These are phyloP conservation scores for Teunomyces kruisii DNA, from an alignment of 805 yeast species.

Conservation along the genomic window DNA sequence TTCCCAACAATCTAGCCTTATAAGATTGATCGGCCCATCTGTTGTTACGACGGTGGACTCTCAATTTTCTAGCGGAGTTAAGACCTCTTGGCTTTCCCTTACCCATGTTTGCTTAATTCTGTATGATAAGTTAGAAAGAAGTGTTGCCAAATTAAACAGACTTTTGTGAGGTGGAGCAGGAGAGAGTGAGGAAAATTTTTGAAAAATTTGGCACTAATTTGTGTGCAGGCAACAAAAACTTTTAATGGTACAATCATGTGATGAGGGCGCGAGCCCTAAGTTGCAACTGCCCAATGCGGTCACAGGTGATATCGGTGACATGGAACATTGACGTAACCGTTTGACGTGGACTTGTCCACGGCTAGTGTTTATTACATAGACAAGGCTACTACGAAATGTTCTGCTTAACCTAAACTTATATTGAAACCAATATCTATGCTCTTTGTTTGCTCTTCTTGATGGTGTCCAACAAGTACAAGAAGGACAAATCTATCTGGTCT, in stretches of 20 bases:
- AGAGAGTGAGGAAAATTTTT: constrained; percentile 5
- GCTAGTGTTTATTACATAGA: too few relatives aligned
- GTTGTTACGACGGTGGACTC: constrained; percentile 99
- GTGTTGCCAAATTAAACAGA: constrained; percentile 5
- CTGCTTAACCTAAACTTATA: too few relatives aligned
- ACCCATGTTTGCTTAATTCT: constrained; percentile 70
- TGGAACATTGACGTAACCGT: background rate
- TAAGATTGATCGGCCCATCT: constrained; percentile 99
- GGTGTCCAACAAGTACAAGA: constrained; percentile 32
- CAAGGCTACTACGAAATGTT: too few relatives aligned
- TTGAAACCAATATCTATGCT: background rate
- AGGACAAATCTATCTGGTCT: constrained; percentile 56
- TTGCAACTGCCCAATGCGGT: background rate
- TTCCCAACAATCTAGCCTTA: constrained; percentile 98
- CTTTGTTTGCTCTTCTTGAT: constrained; percentile 17
- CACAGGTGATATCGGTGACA: too few relatives aligned
- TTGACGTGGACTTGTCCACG: too few relatives aligned
- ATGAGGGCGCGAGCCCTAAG: background rate
- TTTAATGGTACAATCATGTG: background rate
- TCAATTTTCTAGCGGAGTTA: constrained; percentile 99
- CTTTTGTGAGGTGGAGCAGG: constrained; percentile 3
- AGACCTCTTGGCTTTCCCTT: constrained; percentile 99
- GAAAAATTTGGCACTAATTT: constrained; percentile 4
- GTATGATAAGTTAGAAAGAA: constrained; percentile 10
- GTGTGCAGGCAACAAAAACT: background rate